Evolutionary conservation across 2,329 filamentous ascomycete species (phyloP).

Genomic region (Botrytis paeoniae): DNA sequence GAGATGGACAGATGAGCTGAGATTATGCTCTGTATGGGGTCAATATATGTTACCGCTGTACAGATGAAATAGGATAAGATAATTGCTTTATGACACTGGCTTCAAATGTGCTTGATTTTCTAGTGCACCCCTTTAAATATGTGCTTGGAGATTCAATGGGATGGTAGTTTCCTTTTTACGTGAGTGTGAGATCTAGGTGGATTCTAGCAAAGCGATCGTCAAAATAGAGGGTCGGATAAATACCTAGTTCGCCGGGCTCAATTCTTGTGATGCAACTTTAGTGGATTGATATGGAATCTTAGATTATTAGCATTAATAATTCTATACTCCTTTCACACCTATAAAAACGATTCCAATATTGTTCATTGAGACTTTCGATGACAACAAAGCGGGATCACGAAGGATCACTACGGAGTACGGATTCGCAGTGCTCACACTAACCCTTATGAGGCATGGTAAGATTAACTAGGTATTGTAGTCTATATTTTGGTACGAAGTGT

Average conservation of each 20-base stretch:
- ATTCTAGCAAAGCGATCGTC: background rate
- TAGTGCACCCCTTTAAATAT: background rate
- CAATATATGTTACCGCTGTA: background rate
- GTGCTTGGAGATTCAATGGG: background rate
- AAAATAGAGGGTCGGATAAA: background rate
- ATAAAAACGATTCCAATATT: too few relatives aligned
- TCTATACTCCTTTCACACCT: too few relatives aligned
- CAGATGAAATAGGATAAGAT: too few relatives aligned
- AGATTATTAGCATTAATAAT: too few relatives aligned
- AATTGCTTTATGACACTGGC: background rate
- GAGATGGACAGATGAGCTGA: background rate
- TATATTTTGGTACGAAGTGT: background rate
- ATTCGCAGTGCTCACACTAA: background rate
- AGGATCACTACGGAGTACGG: slow-evolving; percentile 1
- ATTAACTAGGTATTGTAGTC: too few relatives aligned
- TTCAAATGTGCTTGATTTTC: background rate
- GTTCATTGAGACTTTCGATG: background rate
- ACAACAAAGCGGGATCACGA: background rate
- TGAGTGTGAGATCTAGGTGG: background rate
- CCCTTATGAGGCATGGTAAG: background rate
- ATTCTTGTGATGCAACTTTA: background rate
- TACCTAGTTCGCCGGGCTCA: background rate
- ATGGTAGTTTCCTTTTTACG: background rate
- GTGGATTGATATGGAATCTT: too few relatives aligned
- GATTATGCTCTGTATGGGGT: background rate